These are phyloP conservation scores for Teratosphaeria pseudoeucalypti DNA, from an alignment of 2,329 filamentous ascomycete species.

Conservation along the genomic window DNA sequence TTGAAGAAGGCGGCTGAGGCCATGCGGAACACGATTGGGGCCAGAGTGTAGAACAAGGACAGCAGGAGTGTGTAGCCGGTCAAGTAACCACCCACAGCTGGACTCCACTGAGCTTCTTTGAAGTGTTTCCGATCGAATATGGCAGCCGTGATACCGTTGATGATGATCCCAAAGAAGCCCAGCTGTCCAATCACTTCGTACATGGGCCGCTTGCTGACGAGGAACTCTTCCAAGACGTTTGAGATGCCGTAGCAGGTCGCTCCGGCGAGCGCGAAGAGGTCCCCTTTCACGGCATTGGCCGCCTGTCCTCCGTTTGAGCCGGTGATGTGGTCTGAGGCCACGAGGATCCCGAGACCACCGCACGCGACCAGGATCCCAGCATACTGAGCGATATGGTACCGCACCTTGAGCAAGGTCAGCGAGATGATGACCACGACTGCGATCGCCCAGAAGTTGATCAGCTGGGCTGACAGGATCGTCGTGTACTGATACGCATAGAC, in stretches of 20 bases:
- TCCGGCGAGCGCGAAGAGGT: slow-evolving; percentile 81
- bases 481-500: slow-evolving; percentile 90
- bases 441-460: slow-evolving; percentile 98
- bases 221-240: slow-evolving; percentile 91
- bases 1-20: slow-evolving; percentile 92
- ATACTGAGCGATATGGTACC: slow-evolving; percentile 81
- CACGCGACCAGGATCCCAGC: slow-evolving; percentile 81
- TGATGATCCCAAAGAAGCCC: slow-evolving; percentile 75
- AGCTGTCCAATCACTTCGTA: slow-evolving; percentile 93
- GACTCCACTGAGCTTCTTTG: slow-evolving; percentile 34
- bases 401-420: slow-evolving; percentile 70
- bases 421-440: slow-evolving; percentile 81
- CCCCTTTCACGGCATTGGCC: slow-evolving; percentile 72
- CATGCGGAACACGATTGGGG: slow-evolving; percentile 80
- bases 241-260: slow-evolving; percentile 83
- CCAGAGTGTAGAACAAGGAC: slow-evolving; percentile 75
- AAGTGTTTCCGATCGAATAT: slow-evolving; percentile 83
- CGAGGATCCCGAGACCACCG: slow-evolving; percentile 77
- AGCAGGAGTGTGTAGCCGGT: slow-evolving; percentile 82
- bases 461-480: slow-evolving; percentile 81
- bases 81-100: slow-evolving; percentile 63
- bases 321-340: slow-evolving; percentile 79
- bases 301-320: slow-evolving; percentile 58
- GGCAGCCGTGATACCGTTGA: slow-evolving; percentile 81
- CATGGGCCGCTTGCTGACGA: slow-evolving; percentile 74